Conservation (phyloP, 2,329 filamentous ascomycete genomes). For the Sphaerostilbella broomeana region DNA sequence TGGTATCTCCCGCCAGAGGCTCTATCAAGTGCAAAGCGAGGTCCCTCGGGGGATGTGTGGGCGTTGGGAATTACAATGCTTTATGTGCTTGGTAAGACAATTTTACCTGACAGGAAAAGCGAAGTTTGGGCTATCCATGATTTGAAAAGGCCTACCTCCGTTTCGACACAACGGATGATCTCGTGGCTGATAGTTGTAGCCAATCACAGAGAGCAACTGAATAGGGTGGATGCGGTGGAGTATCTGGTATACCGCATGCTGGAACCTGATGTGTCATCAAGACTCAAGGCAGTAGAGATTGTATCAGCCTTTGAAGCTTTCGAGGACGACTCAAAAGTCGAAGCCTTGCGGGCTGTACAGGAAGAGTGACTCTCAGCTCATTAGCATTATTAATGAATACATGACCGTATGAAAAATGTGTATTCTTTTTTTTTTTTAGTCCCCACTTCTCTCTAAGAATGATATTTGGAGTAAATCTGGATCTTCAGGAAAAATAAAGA, state of each 20-base stretch:
- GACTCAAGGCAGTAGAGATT: neutral
- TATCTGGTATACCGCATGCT: neutral
- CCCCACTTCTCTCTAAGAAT: no score
- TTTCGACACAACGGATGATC: neutral
- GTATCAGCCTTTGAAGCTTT: no score
- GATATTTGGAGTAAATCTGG: no score
- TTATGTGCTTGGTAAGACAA: neutral
- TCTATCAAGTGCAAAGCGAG: neutral
- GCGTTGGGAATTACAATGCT: conserved; percentile 4
- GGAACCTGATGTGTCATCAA: neutral
- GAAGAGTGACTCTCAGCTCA: no score
- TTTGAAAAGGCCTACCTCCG: no score
- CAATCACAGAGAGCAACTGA: neutral
- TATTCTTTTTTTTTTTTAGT: no score
- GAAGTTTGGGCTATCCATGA: no score
- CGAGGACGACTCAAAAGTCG: no score
- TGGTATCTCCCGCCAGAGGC: conserved; percentile 3
- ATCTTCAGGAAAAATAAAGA: no score
- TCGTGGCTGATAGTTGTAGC: neutral
- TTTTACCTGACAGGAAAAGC: neutral
- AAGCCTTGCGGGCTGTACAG: no score
- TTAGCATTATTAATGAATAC: no score
- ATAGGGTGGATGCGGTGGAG: neutral
- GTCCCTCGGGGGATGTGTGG: conserved; percentile 1
- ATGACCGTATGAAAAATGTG: no score